Conservation (phyloP, 148 eudicot genomes). For the Fagopyrum tataricum region DNA sequence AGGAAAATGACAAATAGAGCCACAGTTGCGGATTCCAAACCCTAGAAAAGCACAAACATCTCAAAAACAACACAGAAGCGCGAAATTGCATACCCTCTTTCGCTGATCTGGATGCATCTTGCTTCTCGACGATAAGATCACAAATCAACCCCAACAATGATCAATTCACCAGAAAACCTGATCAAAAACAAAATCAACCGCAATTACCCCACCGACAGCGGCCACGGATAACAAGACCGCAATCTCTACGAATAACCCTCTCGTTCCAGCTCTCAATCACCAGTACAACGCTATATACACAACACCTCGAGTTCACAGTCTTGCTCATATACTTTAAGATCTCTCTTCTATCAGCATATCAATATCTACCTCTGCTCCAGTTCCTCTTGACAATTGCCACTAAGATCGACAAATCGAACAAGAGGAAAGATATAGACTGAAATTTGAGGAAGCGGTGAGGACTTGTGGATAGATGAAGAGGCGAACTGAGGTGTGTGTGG, state of each 20-base stretch:
- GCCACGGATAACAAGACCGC: constrained; percentile 20
- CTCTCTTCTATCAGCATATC: neutral
- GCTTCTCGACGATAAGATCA: neutral
- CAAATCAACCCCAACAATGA: neutral
- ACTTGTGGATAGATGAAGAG: no score
- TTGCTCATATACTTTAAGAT: constrained; percentile 15
- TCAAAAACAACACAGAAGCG: no score
- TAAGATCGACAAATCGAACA: no score
- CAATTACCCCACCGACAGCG: constrained; percentile 41
- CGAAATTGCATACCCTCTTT: constrained; percentile 32
- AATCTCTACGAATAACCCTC: constrained; percentile 16
- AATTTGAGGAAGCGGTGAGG: no score
- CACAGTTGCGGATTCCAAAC: no score
- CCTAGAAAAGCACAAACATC: no score
- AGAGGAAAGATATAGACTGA: no score
- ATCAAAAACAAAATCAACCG: constrained; percentile 25
- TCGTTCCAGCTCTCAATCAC: constrained; percentile 12
- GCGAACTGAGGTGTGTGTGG: no score
- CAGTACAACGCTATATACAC: constrained; percentile 12
- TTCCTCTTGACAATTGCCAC: no score
- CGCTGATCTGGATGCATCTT: constrained; percentile 66
- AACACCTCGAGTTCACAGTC: constrained; percentile 17
- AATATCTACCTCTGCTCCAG: no score
- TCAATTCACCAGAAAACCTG: neutral
- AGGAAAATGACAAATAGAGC: no score